Evolutionary conservation across 352 stramenopile species (phyloP).

Genomic region (Pythium phragmiticola): DNA sequence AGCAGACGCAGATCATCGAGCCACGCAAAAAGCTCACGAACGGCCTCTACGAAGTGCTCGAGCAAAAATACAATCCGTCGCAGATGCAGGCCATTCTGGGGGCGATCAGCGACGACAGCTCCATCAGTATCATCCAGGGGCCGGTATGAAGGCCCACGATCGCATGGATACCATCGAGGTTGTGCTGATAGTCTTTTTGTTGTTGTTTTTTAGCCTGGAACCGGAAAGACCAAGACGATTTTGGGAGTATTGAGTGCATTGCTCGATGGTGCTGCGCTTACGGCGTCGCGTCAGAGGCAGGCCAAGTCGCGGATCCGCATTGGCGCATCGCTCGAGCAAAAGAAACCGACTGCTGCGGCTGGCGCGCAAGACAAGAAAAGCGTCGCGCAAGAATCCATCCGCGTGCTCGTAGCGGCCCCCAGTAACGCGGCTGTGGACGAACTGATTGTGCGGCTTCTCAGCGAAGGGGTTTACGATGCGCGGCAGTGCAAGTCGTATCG

Average conservation of each 20-base stretch:
- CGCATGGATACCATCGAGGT: neutral
- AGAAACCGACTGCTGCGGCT: constrained; percentile 7
- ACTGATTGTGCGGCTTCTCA: constrained; percentile 65
- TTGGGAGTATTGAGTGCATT: constrained; percentile 69
- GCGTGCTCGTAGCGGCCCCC: constrained; percentile 69
- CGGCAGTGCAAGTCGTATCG: constrained; percentile 46
- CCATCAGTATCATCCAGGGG: constrained; percentile 78
- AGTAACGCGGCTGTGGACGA: constrained; percentile 84
- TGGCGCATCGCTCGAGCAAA: constrained; percentile 57
- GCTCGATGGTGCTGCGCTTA: constrained; percentile 64
- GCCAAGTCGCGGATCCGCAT: constrained; percentile 65
- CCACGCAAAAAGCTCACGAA: constrained; percentile 37
- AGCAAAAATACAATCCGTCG: constrained; percentile 68
- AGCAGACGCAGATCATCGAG: constrained; percentile 21
- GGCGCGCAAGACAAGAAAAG: constrained; percentile 45
- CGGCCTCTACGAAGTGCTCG: constrained; percentile 44
- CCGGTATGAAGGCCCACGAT: constrained; percentile 39
- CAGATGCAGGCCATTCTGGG: constrained; percentile 73
- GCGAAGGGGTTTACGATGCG: constrained; percentile 59
- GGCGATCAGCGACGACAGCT: constrained; percentile 53
- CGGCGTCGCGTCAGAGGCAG: constrained; percentile 43
- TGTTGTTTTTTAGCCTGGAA: constrained; percentile 50
- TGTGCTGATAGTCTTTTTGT: constrained; percentile 5
- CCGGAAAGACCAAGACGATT: constrained; percentile 84
- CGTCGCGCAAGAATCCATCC: constrained; percentile 59